phyloP scores from a whole-genome alignment of 768 basidiomycete species.

The Coprinopsis strossmayeri region DNA sequence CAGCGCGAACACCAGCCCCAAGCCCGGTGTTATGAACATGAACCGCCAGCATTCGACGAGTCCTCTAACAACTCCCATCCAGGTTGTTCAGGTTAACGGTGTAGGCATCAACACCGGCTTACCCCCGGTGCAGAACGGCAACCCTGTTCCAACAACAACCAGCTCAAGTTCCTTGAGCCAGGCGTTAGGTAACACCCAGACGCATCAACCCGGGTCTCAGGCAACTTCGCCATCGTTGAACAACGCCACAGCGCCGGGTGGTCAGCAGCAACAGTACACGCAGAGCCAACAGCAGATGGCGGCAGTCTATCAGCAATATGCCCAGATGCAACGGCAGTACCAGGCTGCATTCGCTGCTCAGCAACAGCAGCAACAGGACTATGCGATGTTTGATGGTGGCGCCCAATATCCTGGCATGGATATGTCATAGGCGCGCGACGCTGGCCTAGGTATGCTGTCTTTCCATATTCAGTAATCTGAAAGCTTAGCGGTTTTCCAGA shows the following conservation, averaged over 20 bases:
- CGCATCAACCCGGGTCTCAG: constrained; percentile 30
- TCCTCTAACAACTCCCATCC: constrained; percentile 14
- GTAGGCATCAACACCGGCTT: constrained; percentile 11
- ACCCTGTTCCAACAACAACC: neutral
- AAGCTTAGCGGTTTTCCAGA: no score
- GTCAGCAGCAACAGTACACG: constrained; percentile 16
- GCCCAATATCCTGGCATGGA: neutral
- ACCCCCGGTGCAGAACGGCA: constrained; percentile 5
- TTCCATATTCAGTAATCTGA: neutral
- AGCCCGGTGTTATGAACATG: constrained; percentile 3
- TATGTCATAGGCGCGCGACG: neutral
- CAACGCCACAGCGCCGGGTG: neutral
- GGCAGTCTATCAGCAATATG: constrained; percentile 11
- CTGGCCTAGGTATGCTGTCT: neutral
- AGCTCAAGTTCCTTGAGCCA: constrained; percentile 7
- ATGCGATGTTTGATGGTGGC: neutral
- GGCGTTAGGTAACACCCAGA: constrained; percentile 27
- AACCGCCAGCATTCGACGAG: constrained; percentile 2
- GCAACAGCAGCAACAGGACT: constrained; percentile 7
- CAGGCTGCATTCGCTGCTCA: constrained; percentile 13
- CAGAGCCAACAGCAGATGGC: constrained; percentile 19
- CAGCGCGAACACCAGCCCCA: constrained; percentile 9
- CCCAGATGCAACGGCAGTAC: constrained; percentile 17
- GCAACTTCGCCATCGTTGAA: constrained; percentile 24
- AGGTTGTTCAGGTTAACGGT: constrained; percentile 12